Conservation (phyloP, 176 grass and related monocot species). For the maize (Zea mays) region DNA sequence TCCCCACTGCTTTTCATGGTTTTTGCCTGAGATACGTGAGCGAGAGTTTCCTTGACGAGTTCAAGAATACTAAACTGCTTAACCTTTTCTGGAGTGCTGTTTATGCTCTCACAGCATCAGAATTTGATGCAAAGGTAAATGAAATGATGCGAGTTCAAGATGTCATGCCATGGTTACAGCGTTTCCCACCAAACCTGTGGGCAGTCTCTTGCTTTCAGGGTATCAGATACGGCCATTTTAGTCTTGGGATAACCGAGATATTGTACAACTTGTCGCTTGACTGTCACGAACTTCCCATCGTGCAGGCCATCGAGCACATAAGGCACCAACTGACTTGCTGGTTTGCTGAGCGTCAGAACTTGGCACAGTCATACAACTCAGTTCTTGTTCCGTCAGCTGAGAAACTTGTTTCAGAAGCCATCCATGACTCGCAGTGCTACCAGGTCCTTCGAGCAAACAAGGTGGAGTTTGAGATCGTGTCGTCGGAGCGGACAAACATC, state of each 20-base stretch:
- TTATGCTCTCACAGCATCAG: constrained; percentile 75
- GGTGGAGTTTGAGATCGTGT: constrained; percentile 98
- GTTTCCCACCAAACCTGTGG: constrained; percentile 87
- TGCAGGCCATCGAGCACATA: constrained; percentile 94
- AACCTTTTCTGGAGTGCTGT: constrained; percentile 94
- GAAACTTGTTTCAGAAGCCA: constrained; percentile 86
- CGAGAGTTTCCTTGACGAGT: constrained; percentile 92
- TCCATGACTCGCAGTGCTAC: constrained; percentile 79
- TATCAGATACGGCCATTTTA: constrained; percentile 87
- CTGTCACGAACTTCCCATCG: constrained; percentile 88
- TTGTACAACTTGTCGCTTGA: constrained; percentile 88
- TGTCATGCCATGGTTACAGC: constrained; percentile 84
- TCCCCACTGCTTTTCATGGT: constrained; percentile 83
- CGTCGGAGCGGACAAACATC: constrained; percentile 92
- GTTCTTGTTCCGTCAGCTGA: constrained; percentile 91
- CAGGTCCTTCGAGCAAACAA: constrained; percentile 98
- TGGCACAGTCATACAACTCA: constrained; percentile 63
- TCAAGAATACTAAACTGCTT: constrained; percentile 95
- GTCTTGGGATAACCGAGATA: constrained; percentile 74
- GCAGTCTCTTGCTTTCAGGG: constrained; percentile 88
- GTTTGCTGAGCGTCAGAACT: constrained; percentile 73
- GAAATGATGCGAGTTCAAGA: constrained; percentile 96
- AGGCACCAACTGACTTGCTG: constrained; percentile 67
- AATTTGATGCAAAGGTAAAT: constrained; percentile 82
- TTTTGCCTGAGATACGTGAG: constrained; percentile 88